A percentile compares a stretch with the other conserved stretches of the same genome.
Evolutionary conservation across 306 rosid genomes (phyloP).

Genomic region (Amphicarpaea edgeworthii): DNA sequence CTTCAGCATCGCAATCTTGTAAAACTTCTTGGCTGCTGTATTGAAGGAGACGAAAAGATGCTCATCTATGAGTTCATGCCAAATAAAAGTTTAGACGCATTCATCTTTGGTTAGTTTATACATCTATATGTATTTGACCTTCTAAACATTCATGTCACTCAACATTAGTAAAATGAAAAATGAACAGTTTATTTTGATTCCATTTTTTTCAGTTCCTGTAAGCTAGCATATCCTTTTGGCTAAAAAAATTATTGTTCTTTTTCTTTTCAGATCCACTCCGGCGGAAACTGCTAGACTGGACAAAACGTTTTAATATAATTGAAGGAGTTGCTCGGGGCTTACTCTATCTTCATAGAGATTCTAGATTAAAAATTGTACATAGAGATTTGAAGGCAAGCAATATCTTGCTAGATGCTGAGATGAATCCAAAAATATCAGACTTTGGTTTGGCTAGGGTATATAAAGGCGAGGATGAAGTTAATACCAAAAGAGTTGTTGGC

Average conservation of each 20-base stretch:
- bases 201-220: neutral
- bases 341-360: constrained; percentile 51
- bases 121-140: neutral
- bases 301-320: constrained; percentile 43
- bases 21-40: constrained; percentile 53
- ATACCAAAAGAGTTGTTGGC: constrained; percentile 52
- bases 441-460: constrained; percentile 53
- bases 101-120: constrained; percentile 52
- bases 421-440: constrained; percentile 52
- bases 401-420: constrained; percentile 45
- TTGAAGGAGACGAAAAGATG: constrained; percentile 58
- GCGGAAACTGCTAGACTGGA: constrained; percentile 45
- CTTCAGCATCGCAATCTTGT: constrained; percentile 68
- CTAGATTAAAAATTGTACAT: constrained; percentile 49
- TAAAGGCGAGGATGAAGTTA: constrained; percentile 39
- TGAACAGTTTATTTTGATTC: neutral
- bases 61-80: constrained; percentile 61
- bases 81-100: constrained; percentile 54
- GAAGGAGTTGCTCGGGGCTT: constrained; percentile 48
- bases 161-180: neutral
- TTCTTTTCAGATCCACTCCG: constrained; percentile 39
- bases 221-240: neutral
- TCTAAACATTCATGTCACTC: neutral
- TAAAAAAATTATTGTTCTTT: neutral
- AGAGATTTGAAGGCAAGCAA: constrained; percentile 54